Evolutionary conservation across 768 basidiomycete genomes (phyloP).

Genomic region (Porpolomopsis calyptriformis): DNA sequence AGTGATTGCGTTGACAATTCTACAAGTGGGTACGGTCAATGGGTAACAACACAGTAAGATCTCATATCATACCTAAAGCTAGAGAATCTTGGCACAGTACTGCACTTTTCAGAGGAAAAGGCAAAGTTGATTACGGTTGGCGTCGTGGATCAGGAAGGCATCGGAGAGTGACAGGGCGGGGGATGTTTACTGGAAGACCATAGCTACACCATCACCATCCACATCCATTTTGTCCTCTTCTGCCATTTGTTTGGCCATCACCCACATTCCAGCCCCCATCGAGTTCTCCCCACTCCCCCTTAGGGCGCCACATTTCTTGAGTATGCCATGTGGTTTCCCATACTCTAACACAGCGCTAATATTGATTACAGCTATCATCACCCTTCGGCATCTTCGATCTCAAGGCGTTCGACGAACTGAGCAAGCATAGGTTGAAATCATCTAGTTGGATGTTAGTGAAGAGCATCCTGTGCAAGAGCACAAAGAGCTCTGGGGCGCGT

Average conservation of each 20-base stretch:
- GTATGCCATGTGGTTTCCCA: conserved; percentile 59
- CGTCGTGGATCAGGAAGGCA: no score
- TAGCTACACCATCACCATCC: conserved; percentile 35
- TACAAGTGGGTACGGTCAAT: no score
- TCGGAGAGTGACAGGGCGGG: conserved; percentile 17
- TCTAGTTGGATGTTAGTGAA: conserved; percentile 94
- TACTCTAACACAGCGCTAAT: conserved; percentile 80
- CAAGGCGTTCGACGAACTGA: conserved; percentile 77
- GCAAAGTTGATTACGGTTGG: no score
- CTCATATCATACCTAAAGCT: no score
- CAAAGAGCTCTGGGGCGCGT: conserved; percentile 65
- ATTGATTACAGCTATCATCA: conserved; percentile 91
- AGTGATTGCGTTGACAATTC: no score
- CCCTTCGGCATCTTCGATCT: conserved; percentile 70
- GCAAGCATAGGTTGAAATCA: conserved; percentile 75
- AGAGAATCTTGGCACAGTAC: no score
- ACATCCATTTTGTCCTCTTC: conserved; percentile 57
- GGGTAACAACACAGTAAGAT: no score
- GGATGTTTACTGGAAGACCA: conserved; percentile 23
- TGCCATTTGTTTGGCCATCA: conserved; percentile 36
- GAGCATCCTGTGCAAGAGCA: conserved; percentile 91
- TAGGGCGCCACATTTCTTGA: conserved; percentile 52
- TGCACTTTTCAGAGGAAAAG: no score
- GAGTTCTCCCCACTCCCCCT: conserved; percentile 33
- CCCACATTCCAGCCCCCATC: conserved; percentile 26